These are phyloP conservation scores for Ceriops decandra DNA, from an alignment of 345 rosid species.

Conservation along the genomic window DNA sequence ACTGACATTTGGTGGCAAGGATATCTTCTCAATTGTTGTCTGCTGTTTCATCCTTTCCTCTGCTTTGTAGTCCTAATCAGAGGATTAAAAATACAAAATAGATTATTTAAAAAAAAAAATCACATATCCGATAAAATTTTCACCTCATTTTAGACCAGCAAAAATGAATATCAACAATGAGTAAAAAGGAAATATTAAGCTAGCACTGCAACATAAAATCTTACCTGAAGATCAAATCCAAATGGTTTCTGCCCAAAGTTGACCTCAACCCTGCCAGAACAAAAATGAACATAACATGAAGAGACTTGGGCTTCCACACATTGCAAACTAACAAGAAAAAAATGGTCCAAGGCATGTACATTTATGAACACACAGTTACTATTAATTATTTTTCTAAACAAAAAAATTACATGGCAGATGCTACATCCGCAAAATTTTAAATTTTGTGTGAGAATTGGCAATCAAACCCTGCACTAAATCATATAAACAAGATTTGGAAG, in stretches of 20 bases:
- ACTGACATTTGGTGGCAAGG: conserved; percentile 61
- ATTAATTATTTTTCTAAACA: neutral
- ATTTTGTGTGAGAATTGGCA: too few relatives aligned
- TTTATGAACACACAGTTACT: too few relatives aligned
- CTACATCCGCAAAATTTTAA: neutral
- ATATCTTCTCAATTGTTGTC: conserved; percentile 49
- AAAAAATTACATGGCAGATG: neutral
- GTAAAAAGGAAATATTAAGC: neutral
- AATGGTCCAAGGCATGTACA: too few relatives aligned
- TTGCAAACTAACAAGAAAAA: too few relatives aligned
- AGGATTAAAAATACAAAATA: neutral
- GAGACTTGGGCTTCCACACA: neutral
- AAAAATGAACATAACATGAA: conserved; percentile 17
- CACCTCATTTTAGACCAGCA: too few relatives aligned
- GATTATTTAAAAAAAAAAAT: neutral
- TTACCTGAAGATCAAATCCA: conserved; percentile 79
- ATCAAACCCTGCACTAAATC: neutral
- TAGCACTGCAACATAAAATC: conserved; percentile 9
- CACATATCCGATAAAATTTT: too few relatives aligned
- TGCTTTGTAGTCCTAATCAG: conserved; percentile 65
- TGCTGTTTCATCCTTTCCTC: conserved; percentile 74
- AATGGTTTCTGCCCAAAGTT: conserved; percentile 82
- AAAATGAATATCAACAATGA: too few relatives aligned
- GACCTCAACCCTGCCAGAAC: conserved; percentile 67
- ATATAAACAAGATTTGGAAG: conserved; percentile 8